phyloP scores from a whole-genome alignment of 2,329 filamentous ascomycete species.

The Zymoseptoria passerinii region DNA sequence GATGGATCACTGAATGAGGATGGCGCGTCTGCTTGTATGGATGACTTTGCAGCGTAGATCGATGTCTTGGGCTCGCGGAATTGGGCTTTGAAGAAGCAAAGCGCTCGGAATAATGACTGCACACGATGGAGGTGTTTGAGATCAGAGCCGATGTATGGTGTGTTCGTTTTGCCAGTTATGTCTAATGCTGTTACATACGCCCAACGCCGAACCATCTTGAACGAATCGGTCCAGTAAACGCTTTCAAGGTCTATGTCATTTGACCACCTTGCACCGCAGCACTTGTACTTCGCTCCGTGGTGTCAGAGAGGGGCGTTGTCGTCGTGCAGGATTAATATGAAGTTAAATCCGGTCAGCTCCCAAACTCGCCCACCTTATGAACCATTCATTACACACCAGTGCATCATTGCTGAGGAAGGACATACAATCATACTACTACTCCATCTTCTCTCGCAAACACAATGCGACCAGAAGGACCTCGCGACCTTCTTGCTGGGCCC shows the following conservation, averaged over 20 bases:
- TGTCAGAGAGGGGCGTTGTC: not conserved
- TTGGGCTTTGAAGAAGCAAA: not conserved
- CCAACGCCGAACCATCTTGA: not conserved
- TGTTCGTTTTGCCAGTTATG: not conserved
- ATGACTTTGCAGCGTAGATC: not conserved
- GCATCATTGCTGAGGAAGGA: not conserved
- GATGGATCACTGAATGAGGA: not conserved
- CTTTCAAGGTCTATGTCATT: not conserved
- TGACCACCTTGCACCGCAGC: not conserved
- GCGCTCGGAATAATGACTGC: not conserved
- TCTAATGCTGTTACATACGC: not conserved
- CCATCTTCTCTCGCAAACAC: not conserved
- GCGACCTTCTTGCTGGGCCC: constrained; percentile 64
- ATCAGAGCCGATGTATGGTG: not conserved
- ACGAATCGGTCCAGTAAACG: not conserved
- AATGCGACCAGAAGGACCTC: constrained; percentile 41
- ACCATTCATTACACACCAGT: not conserved
- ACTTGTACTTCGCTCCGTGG: not conserved
- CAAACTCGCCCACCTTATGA: not conserved
- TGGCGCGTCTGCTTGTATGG: not conserved
- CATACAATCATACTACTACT: not conserved
- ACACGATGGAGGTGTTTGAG: not conserved
- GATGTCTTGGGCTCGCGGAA: not conserved
- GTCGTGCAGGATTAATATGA: not conserved
- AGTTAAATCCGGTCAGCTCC: not conserved